Base-by-base conservation (phyloP, 1,284 basidiomycete genomes). In the Tilletia setariae region DNA sequence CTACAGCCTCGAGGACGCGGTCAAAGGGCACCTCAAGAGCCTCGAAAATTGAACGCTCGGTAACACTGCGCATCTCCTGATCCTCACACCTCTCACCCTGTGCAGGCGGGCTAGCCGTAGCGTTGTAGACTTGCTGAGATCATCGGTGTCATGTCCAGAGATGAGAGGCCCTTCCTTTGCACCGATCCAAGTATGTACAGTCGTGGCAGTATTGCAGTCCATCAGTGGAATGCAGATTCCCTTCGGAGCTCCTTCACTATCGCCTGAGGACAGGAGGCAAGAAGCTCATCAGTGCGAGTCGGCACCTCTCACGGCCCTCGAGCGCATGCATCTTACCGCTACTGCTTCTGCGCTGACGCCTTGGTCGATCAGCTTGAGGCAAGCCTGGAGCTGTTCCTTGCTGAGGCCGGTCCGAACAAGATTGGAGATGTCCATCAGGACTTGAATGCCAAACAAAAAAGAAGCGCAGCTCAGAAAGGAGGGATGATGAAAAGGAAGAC, bases 321-420 rank as follows among this genome's bases (percentile, higher is more conserved):
- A 16, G 19, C 21, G 6, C 16, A n/a, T 23, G 19, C 25, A 8
- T 86, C 89, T 72, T 79, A 93, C 91, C 74, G 91, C 91, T 64
- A 93, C 85, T 1, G 91, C 91, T 76, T 92, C 91, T 3, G 91
- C 90, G 77, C 91, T 92, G 49, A 90, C 90, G 6, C 91, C 91
- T 72, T 87, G 89, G 81, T 93, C 91, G 77, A 93, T 90, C 87
- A 93, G 88, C 68, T 88, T 87, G 19, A 92, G 87, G 79, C 91
- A 93, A 7, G 89, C 91, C 28, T 89, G 89, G 16, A 93, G 86
- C 1, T 90, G 91, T 76, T 91, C 90, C 72, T 89, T 89, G 83
- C 92, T 90, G 32, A 93, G 86, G 66, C 89, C 87, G 0, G 91
- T 92, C 76, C 92, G 91, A 69, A 93, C 83, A 53, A 93, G 83